Base-by-base conservation (phyloP, 106 monocot genomes). In the Xerophyta viscosa region DNA sequence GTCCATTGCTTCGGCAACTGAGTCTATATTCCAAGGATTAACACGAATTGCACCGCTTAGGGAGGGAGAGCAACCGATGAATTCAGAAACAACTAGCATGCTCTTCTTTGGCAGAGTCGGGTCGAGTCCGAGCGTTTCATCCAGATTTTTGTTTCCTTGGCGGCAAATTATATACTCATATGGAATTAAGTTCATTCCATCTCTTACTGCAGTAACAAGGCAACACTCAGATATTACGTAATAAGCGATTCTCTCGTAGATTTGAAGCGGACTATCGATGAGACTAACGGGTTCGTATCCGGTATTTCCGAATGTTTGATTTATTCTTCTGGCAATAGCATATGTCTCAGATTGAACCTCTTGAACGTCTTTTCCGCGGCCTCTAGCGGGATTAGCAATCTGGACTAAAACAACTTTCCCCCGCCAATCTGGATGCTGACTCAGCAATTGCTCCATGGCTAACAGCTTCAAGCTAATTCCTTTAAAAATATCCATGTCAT, bases 401-500 rank as follows among this genome's bases (percentile, higher is more conserved):
- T 77, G 77, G 3, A 77, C 66, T 33, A 77, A 47, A 50, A 77
- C 77, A 11, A 52, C 66, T 47, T 71, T 71, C 13, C 50, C 66
- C 21, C 65, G 61, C 71, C 65, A 66, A 30, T 77, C 71, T 21
- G 71, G 66, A 37, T 77, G 66, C 48, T 77, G 62, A 2, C 15
- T n/a, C 15, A 77, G 71, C 46, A 77, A 58, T 15, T 71, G 71
- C 46, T 77, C 77, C 77, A 77, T 71, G 13, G 77, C 77, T 37
- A 77, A 41, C 41, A 77, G 62, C 52, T 77, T 77, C 50, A 77
- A 57, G 52, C 71, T 77, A n/a, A 77, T 77, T 41, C 76, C 76
- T 54, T 77, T 77, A 21, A 77, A 77, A 24, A 77, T 76, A 42
- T 76, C 76, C 76, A 76, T 69, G 48, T 76, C 76, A 48, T 76